Conservation (phyloP, 192 early-diverging fungal genomes). For the Podochytrium sp. region DNA sequence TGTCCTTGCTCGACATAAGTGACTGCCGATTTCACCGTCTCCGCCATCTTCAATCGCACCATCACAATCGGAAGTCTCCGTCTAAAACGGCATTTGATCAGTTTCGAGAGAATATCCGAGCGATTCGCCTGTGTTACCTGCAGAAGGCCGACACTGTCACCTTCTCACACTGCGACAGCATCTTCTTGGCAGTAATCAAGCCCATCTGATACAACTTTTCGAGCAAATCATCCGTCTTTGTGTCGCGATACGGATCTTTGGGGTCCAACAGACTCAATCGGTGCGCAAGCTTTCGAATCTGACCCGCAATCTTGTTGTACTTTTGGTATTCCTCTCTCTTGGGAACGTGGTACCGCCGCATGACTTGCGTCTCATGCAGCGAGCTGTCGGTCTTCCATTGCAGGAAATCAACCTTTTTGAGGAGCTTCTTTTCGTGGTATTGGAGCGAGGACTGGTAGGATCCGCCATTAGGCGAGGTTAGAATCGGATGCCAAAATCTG, state of each 20-base stretch:
- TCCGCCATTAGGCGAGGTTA: too few relatives aligned
- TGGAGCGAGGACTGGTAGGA: slow-evolving; percentile 55
- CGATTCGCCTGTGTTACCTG: slow-evolving; percentile 33
- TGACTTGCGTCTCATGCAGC: slow-evolving; percentile 82
- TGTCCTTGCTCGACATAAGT: slow-evolving; percentile 94
- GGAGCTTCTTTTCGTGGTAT: slow-evolving; percentile 93
- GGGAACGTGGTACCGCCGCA: slow-evolving; percentile 86
- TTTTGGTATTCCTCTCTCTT: slow-evolving; percentile 89
- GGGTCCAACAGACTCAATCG: slow-evolving; percentile 83
- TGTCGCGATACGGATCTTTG: slow-evolving; percentile 75
- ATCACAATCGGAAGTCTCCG: slow-evolving; percentile 88
- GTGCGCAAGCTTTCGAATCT: slow-evolving; percentile 82
- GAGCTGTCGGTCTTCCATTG: slow-evolving; percentile 88
- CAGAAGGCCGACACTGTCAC: slow-evolving; percentile 89
- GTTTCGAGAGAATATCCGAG: background rate
- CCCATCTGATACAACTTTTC: slow-evolving; percentile 89
- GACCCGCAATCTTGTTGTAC: slow-evolving; percentile 79
- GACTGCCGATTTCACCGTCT: slow-evolving; percentile 89
- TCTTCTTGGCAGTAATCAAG: slow-evolving; percentile 75
- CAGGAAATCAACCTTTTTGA: slow-evolving; percentile 95
- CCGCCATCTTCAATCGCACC: slow-evolving; percentile 93
- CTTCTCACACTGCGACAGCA: slow-evolving; percentile 77
- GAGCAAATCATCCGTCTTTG: slow-evolving; percentile 77
- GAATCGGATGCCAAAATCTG: background rate
- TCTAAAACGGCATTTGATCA: slow-evolving; percentile 28